Conservation (phyloP, 805 yeast species). For the Candida ovalis region DNA sequence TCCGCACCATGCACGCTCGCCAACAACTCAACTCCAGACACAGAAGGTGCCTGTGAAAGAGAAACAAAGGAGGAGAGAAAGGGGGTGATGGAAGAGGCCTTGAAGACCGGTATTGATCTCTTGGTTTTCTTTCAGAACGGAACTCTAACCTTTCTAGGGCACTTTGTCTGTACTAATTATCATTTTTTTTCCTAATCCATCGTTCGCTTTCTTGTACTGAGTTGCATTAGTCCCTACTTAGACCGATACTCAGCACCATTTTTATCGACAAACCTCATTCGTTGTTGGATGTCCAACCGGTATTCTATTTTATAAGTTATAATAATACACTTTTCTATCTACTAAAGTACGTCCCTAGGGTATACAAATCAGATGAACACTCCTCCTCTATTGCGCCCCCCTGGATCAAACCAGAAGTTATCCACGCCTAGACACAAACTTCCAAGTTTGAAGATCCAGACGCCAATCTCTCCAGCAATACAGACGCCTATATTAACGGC, state of each 20-base stretch:
- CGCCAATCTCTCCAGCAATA: slow-evolving; percentile 7
- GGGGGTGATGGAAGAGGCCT: not conserved
- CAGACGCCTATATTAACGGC: not conserved
- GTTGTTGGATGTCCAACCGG: too few relatives aligned
- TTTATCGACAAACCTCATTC: too few relatives aligned
- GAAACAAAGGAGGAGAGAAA: slow-evolving; percentile 5
- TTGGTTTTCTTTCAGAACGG: not conserved
- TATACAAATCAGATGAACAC: slow-evolving; percentile 28
- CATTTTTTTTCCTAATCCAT: too few relatives aligned
- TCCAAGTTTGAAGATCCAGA: slow-evolving; percentile 23
- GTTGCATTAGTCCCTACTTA: too few relatives aligned
- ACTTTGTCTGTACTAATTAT: too few relatives aligned
- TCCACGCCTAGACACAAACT: slow-evolving; percentile 25
- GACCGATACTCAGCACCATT: too few relatives aligned
- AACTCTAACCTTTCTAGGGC: too few relatives aligned
- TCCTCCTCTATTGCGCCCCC: slow-evolving; percentile 45
- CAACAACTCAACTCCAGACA: not conserved
- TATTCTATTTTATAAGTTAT: too few relatives aligned
- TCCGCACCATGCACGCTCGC: not conserved
- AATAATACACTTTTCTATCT: too few relatives aligned
- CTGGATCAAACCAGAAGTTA: slow-evolving; percentile 36
- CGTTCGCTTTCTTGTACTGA: too few relatives aligned
- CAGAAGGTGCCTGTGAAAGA: slow-evolving; percentile 3
- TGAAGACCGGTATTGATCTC: too few relatives aligned
- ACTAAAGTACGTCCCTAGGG: too few relatives aligned